Evolutionary conservation across 1,284 basidiomycete genomes (phyloP).

Genomic region (Melanopsichium pennsylvanicum): DNA sequence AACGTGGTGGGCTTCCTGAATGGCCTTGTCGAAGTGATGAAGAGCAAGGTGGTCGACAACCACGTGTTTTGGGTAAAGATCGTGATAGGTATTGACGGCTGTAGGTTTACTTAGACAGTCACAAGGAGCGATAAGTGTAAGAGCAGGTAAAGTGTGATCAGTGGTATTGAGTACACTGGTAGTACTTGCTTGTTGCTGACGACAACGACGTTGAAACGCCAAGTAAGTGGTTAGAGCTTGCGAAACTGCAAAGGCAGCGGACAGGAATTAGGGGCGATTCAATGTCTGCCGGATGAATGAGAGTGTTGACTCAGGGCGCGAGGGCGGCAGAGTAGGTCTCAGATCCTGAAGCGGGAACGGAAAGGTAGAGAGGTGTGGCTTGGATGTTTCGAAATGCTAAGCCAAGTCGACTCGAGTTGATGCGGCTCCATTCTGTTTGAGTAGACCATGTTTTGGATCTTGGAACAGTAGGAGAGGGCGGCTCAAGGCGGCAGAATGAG

Average conservation of each 20-base stretch:
- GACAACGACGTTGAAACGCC: background rate
- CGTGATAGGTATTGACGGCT: too few relatives aligned
- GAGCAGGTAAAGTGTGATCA: background rate
- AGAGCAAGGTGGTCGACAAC: too few relatives aligned
- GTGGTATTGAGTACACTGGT: background rate
- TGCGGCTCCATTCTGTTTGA: background rate
- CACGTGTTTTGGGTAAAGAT: too few relatives aligned
- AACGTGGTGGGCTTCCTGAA: too few relatives aligned
- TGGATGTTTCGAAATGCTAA: slow-evolving; percentile 1
- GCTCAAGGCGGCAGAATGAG: background rate
- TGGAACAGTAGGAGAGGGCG: background rate
- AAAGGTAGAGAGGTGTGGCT: background rate
- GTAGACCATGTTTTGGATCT: slow-evolving; percentile 4
- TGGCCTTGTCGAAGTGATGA: too few relatives aligned
- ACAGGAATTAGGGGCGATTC: too few relatives aligned
- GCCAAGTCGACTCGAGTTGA: background rate
- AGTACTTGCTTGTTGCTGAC: background rate
- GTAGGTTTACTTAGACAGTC: too few relatives aligned
- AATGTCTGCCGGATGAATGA: too few relatives aligned
- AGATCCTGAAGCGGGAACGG: slow-evolving; percentile 1
- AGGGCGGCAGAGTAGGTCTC: slow-evolving; percentile 7
- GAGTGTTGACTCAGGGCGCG: background rate
- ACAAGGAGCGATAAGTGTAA: too few relatives aligned
- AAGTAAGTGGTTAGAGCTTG: background rate
- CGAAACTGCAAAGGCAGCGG: background rate